These are phyloP conservation scores for Tarenaya hassleriana DNA, from an alignment of 345 rosid genomes.

Conservation along the genomic window DNA sequence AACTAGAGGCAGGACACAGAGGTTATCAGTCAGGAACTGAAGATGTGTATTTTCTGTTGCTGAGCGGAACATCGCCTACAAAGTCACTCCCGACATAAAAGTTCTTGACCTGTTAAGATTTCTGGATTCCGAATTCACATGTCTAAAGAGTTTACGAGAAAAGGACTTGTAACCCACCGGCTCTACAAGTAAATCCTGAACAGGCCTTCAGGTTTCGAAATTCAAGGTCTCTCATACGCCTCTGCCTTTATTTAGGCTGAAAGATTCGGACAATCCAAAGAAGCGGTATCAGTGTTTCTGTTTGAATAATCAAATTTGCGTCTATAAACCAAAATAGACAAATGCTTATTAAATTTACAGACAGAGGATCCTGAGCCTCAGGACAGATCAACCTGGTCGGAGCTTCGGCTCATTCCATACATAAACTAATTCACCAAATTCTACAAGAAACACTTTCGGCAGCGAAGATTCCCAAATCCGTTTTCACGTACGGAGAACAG, in stretches of 20 bases:
- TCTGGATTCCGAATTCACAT: background rate
- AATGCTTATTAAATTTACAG: no score
- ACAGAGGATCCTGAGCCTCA: background rate
- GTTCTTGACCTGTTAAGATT: constrained; percentile 58
- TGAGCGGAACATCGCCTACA: constrained; percentile 91
- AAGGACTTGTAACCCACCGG: constrained; percentile 61
- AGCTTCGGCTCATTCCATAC: background rate
- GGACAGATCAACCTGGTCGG: constrained; percentile 14
- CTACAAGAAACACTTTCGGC: background rate
- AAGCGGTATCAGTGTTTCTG: no score
- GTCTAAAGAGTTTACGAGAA: background rate
- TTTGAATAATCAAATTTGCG: no score
- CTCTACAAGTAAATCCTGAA: constrained; percentile 24
- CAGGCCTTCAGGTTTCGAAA: background rate
- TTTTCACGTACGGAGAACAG: background rate
- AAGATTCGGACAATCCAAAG: no score
- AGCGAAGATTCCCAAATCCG: constrained; percentile 4
- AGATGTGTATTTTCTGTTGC: constrained; percentile 28
- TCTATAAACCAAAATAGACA: no score
- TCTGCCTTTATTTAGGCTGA: no score
- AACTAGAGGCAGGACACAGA: background rate
- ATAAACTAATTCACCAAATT: background rate
- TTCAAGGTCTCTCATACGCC: background rate
- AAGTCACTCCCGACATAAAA: constrained; percentile 74
- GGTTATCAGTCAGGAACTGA: no score